Evolutionary conservation across 768 basidiomycete species (phyloP).

Genomic region (Macrolepiota dolichaula): DNA sequence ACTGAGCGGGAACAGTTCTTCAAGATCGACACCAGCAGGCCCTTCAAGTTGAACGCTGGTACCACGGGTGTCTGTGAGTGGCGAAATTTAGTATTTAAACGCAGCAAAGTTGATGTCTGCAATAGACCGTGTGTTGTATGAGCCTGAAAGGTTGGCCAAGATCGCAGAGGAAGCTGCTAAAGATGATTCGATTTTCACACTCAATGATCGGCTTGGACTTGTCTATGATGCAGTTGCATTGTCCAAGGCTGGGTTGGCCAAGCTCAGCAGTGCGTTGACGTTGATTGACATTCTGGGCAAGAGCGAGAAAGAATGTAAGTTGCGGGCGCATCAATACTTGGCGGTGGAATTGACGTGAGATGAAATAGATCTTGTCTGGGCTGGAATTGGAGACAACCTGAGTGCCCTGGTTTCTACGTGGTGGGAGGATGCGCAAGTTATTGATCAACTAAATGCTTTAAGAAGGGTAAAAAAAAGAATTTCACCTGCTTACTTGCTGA

Average conservation of each 20-base stretch:
- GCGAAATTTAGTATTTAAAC: background rate
- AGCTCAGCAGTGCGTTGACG: slow-evolving; percentile 73
- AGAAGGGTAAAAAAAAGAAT: slow-evolving; percentile 41
- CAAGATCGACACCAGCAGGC: slow-evolving; percentile 66
- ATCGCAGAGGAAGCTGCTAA: slow-evolving; percentile 82
- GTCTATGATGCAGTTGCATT: slow-evolving; percentile 81
- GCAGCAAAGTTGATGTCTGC: slow-evolving; percentile 3
- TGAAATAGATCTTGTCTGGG: slow-evolving; percentile 79
- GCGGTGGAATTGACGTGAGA: background rate
- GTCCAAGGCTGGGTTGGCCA: slow-evolving; percentile 74
- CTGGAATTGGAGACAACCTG: slow-evolving; percentile 59
- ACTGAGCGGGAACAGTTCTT: slow-evolving; percentile 65
- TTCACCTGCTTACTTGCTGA: slow-evolving; percentile 3
- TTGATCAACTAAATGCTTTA: slow-evolving; percentile 55
- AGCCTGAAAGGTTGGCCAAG: slow-evolving; percentile 69
- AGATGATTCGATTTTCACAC: slow-evolving; percentile 58
- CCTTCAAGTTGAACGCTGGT: slow-evolving; percentile 89
- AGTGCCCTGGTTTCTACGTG: slow-evolving; percentile 57
- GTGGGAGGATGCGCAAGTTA: slow-evolving; percentile 73
- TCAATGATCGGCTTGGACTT: slow-evolving; percentile 88
- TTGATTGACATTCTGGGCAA: slow-evolving; percentile 61
- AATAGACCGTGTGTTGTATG: slow-evolving; percentile 83
- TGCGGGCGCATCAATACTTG: background rate
- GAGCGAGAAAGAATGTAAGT: slow-evolving; percentile 75
- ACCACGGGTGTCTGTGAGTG: slow-evolving; percentile 85